Evolutionary conservation across 768 basidiomycete genomes (phyloP).

Genomic region (Amanita molliuscula): DNA sequence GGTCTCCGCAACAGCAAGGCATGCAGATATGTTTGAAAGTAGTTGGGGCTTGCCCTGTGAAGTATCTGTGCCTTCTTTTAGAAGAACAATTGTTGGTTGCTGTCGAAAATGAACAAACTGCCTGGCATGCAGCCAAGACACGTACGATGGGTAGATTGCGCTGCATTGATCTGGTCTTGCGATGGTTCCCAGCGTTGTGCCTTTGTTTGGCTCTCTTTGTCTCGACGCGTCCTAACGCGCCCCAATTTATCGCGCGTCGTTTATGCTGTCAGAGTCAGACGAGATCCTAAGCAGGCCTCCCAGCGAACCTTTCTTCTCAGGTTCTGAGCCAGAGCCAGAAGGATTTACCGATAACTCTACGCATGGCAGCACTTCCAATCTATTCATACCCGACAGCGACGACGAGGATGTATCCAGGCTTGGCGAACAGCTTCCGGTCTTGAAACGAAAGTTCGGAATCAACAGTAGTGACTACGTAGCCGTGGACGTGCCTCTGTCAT

Average conservation of each 20-base stretch:
- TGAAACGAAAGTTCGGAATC: slow-evolving; percentile 11
- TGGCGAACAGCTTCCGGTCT: slow-evolving; percentile 4
- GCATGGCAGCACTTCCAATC: slow-evolving; percentile 10
- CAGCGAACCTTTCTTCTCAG: slow-evolving; percentile 45
- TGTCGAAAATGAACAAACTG: slow-evolving; percentile 20
- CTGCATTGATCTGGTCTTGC: slow-evolving; percentile 55
- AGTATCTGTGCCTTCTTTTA: slow-evolving; percentile 92
- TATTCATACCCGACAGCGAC: slow-evolving; percentile 27
- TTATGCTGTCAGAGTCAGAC: slow-evolving; percentile 16
- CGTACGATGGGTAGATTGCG: slow-evolving; percentile 71
- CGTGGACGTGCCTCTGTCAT: neutral
- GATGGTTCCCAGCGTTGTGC: neutral
- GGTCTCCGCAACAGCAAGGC: slow-evolving; percentile 86
- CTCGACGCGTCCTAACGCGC: slow-evolving; percentile 25
- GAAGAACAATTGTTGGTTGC: slow-evolving; percentile 97
- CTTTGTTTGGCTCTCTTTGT: slow-evolving; percentile 10
- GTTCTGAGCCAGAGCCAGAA: slow-evolving; percentile 43
- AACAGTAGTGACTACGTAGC: slow-evolving; percentile 9
- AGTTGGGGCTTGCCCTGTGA: slow-evolving; percentile 91
- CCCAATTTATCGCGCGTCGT: slow-evolving; percentile 7
- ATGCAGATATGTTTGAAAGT: slow-evolving; percentile 93
- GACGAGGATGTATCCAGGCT: slow-evolving; percentile 16
- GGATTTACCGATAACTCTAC: slow-evolving; percentile 8
- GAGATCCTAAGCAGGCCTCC: slow-evolving; percentile 20
- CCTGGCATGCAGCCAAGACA: neutral